Evolutionary conservation across 2,329 filamentous ascomycete genomes (phyloP), one percentile per base, ranked within the genome.

Genomic region (Cercospora nicotianae): DNA sequence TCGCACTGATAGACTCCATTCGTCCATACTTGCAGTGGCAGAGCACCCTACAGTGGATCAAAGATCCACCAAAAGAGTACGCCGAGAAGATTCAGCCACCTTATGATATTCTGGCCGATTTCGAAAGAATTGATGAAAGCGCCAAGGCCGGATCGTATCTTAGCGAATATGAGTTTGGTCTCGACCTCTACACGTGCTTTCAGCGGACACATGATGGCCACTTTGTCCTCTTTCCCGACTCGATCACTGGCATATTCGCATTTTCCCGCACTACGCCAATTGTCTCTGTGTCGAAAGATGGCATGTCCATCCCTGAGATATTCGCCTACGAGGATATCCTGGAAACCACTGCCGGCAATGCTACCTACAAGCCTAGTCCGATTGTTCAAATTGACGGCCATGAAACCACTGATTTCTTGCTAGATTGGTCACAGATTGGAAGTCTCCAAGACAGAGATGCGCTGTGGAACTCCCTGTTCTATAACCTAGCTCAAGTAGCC

Each of bases 191-290:
- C 66, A 77, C 81, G 39, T 77, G 87, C 7, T 80, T 88, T 39
- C 81, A 82, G 26, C 81, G 80, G 1, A 85, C 86, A 3, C 87
- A 91, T 71, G 89, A 92, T 74, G 87, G 88, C 1, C 90, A 92
- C 73, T 88, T 90, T 61, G 79, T 81, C 1, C 88, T 84, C 73
- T 78, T 83, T 13, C 85, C 86, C 2, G 85, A 87, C 70, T 79
- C 83, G 4, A 81, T 88, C 13, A 83, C 81, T 51, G 81, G 74
- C 0, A 75, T 85, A 0, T 87, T 89, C 77, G 81, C 75, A 69
- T 89, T 74, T 72, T 82, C 80, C 6, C 80, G 85, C 8, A 78
- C 80, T 28, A 75, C 84, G 72, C 79, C 81, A 61, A 73, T 90
- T 0, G 86, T 90, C 0, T 90, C 88, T 0, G 82, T 90, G 7